Base-by-base conservation (phyloP, 495 filamentous ascomycete genomes). In the Aspergillus coremiiformis region DNA sequence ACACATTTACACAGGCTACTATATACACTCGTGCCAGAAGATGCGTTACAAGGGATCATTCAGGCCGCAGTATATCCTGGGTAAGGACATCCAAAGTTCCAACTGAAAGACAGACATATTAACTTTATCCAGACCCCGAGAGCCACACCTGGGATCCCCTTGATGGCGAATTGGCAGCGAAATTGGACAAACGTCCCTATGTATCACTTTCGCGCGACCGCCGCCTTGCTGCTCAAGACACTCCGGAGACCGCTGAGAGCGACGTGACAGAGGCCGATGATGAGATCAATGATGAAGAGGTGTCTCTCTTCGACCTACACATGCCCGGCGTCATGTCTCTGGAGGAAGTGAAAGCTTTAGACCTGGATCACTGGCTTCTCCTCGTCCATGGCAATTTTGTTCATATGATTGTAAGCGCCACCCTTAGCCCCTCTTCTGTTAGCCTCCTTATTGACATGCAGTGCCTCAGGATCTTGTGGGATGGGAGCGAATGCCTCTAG, bases 11-110 rank as follows among this genome's bases (percentile, higher is more conserved):
- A 10, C 35, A 84, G 81, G 81, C 10, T 88, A 77, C 66, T 88
- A 87, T 55, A 87, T 89, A 48, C 84, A 85, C 52, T 73, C 68
- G 23, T 89, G 85, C 61, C 70, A 76, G 37, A 90, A 91, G 60
- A 89, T 90, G 87, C 75, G 79, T 53, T 98, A 98, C 74, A 98
- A 98, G 71, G 90, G 81, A 51, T 80, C 88, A 37, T 98, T 89
- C 68, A 70, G 74, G 11, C 92, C 93, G 0, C 85, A 91, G 61
- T 84, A 89, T 55, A 75, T 98, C 15, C 77, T 97, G 23, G 83
- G 78, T 80, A 51, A 59, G 69, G 17, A 21, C 46, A 19, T 7
- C 12, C 32, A 2, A 11, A 17, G 6, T 48, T 17, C 26, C 21
- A 32, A 39, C 30, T 47, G 50, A 39, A 41, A 32, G 37, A n/a